Base-by-base conservation (phyloP, 2,329 filamentous ascomycete genomes). In the Xylaria arbuscula region DNA sequence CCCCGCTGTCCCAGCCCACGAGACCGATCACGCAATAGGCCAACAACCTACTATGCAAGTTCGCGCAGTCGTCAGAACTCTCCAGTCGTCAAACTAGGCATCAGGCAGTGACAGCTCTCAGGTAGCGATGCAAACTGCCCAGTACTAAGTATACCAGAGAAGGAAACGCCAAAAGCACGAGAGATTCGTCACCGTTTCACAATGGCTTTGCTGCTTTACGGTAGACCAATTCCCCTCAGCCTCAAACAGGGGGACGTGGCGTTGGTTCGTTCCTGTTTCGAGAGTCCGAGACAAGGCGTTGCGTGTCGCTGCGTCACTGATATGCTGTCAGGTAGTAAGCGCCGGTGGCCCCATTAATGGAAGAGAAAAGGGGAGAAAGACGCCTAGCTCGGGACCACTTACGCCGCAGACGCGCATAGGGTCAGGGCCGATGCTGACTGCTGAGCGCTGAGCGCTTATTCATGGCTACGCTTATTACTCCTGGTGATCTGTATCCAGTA, bases 111-210 rank as follows among this genome's bases (percentile, higher is more conserved):
- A 45, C 7, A 11, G 51, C 42, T 40, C 36, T 17, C 38, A 54
- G n/a, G 56, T 54, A 40, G 55, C 36, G 13, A 13, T 24, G 13
- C 3, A 10, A 40, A 32, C 19, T 24, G 28, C 28, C 28, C 13
- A 38, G 36, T 38, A 38, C 28, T 38, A 38, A 24, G 4, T 45
- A 24, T 13, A 6, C 22, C 17, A 58, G 36, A 57, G 28, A 1
- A 48, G 28, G 28, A 28, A 28, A 40, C 17, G 9, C 40, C 28
- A n/a, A 38, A 56, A 56, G 50, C 51, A 54, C 6, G 32, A 40
- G 63, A 42, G 28, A 28, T 28, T 53, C 32, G 42, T 15, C n/a
- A 34, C 34, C 11, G 59, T 58, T 63, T 67, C 64, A 55, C 24
- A 57, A 40, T 19, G 32, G 3, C 22, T 28, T 5, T 17, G 15